Conservation (phyloP, 805 yeast species). For the Teunomyces lycoperdinae region DNA sequence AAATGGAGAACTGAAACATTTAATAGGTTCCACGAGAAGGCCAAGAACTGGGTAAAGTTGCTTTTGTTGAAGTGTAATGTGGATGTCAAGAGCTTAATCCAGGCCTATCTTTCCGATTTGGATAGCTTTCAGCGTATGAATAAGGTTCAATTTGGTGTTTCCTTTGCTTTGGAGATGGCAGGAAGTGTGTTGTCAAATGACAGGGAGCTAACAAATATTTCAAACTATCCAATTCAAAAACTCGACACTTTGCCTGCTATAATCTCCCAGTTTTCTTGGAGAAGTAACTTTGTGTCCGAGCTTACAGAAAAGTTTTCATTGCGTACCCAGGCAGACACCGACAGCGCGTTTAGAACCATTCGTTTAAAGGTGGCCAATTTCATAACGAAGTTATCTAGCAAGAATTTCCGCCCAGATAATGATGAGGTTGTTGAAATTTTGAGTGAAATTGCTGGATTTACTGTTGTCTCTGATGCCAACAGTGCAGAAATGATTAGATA, state of each 20-base stretch:
- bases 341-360: conserved; percentile 25
- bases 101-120: conserved; percentile 60
- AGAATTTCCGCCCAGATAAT: conserved; percentile 10
- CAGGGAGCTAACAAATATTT: conserved; percentile 56
- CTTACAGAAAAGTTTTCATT: conserved; percentile 29
- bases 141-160: conserved; percentile 69
- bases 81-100: conserved; percentile 77
- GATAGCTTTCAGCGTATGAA: conserved; percentile 14
- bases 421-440: conserved; percentile 40
- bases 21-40: conserved; percentile 52
- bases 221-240: conserved; percentile 32
- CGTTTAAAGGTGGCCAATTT: conserved; percentile 22
- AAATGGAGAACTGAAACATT: conserved; percentile 73
- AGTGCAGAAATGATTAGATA: conserved; percentile 48
- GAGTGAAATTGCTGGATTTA: conserved; percentile 42
- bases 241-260: conserved; percentile 68
- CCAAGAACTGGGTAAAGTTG: conserved; percentile 64
- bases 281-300: conserved; percentile 41
- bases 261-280: conserved; percentile 75
- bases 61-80: conserved; percentile 58
- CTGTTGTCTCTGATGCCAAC: conserved; percentile 31
- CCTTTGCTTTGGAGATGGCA: conserved; percentile 89
- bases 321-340: conserved; percentile 24
- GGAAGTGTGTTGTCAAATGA: conserved; percentile 67
- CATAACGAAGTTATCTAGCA: conserved; percentile 8